Base-by-base conservation (phyloP, 2,329 filamentous ascomycete genomes). In the Cladosporium velox region DNA sequence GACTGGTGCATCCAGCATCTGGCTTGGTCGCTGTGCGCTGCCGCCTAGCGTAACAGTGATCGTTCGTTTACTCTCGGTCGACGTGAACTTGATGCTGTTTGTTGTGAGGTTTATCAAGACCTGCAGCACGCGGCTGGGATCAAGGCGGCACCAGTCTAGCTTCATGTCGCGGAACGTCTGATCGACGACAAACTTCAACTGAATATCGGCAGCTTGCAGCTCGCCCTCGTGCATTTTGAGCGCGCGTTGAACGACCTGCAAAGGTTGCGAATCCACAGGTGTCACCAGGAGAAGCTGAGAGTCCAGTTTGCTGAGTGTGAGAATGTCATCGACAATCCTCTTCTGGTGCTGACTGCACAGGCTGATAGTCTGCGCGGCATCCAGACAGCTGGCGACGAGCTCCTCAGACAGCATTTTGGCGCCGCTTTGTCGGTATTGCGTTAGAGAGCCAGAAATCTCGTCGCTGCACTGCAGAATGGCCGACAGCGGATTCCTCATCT, bases 61-160 rank as follows among this genome's bases (percentile, higher is more conserved):
- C 3, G 86, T 85, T 8, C 88, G 84, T 14, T 81, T 85, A 18
- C 83, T 82, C 21, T 88, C 86, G 0, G 83, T 83, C 41, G 87
- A 87, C 0, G 91, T 94, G 73, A 93, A 94, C 72, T 94, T 94
- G 76, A 94, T 88, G 0, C 91, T 90, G 72, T 94, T 94, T 8
- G 90, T 91, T 10, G 91, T 85, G 1, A 94, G 83, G 71, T 94
- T 94, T 75, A 94, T 92, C 3, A 93, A 81, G 0, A 93, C 89
- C 76, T 94, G 91, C 61, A 91, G 85, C 59, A 94, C 87, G 28
- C 91, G 85, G 18, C 88, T 90, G 0, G 91, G 89, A 74, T 94
- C 91, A 32, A 92, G 81, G 69, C 85, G 90, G 49, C 93, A 86
- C 82, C 87, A 92, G 41, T 90, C 86, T 38, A 91, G 79, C 0